These are phyloP conservation scores for Megacollybia marginata DNA, from an alignment of 768 basidiomycete genomes.

Conservation along the genomic window DNA sequence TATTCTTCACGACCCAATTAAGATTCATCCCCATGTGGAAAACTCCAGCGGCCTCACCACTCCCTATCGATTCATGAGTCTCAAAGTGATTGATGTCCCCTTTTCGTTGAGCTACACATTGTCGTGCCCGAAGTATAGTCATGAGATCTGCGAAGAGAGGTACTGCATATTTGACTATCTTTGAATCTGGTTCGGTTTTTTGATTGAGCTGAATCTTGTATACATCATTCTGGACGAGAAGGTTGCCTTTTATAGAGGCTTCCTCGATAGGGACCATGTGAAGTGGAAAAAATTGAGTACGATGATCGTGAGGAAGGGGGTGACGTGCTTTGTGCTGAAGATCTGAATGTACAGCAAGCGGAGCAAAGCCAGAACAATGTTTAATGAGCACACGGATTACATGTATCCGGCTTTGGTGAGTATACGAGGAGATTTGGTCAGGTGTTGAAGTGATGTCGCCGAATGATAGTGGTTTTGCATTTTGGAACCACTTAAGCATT, in stretches of 20 bases:
- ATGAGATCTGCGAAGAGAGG: constrained; percentile 20
- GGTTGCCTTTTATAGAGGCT: too few species aligned
- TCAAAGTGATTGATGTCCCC: constrained; percentile 15
- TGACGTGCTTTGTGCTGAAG: not conserved
- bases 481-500: too few species aligned
- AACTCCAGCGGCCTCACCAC: constrained; percentile 11
- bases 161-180: too few species aligned
- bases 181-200: not conserved
- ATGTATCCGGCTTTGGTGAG: not conserved
- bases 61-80: too few species aligned
- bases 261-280: not conserved
- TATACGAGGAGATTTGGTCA: not conserved
- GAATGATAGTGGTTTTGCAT: constrained; percentile 7
- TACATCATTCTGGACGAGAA: not conserved
- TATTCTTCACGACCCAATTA: constrained; percentile 20
- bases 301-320: not conserved
- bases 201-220: not conserved
- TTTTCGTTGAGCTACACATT: constrained; percentile 6
- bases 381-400: constrained; percentile 1
- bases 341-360: too few species aligned
- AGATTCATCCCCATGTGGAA: constrained; percentile 29
- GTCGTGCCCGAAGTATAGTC: constrained; percentile 17
- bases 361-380: not conserved
- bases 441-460: constrained; percentile 8
- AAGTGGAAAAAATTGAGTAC: not conserved